A percentile compares a stretch with the other conserved stretches of the same genome.
phyloP scores from a whole-genome alignment of 768 basidiomycete species.

The Tricholomella constricta region DNA sequence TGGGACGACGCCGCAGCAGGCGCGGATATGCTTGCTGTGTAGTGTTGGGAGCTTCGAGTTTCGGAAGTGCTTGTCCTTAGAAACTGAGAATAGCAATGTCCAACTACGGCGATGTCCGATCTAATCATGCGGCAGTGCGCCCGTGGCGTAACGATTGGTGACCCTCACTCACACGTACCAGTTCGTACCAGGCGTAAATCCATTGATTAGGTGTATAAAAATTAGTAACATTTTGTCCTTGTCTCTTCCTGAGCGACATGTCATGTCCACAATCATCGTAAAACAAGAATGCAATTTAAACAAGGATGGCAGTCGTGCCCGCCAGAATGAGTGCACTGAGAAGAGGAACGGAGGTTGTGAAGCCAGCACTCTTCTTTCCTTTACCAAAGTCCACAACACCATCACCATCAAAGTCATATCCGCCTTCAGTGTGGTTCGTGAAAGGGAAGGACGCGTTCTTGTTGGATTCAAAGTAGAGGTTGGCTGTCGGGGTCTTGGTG shows the following conservation, averaged over 20 bases:
- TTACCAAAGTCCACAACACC: constrained; percentile 31
- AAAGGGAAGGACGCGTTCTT: constrained; percentile 69
- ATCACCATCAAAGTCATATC: constrained; percentile 41
- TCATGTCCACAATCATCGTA: constrained; percentile 14
- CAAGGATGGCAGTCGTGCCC: constrained; percentile 9
- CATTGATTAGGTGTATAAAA: constrained; percentile 2
- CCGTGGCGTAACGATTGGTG: background rate
- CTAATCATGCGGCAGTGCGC: constrained; percentile 5
- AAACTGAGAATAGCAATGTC: background rate
- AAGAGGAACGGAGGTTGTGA: constrained; percentile 13
- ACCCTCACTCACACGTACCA: background rate
- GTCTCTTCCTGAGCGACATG: constrained; percentile 11
- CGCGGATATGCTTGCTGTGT: background rate
- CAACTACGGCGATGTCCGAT: constrained; percentile 23
- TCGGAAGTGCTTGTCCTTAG: background rate
- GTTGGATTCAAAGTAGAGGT: constrained; percentile 87
- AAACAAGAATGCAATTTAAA: constrained; percentile 13
- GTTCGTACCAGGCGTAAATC: background rate
- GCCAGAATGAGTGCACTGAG: constrained; percentile 10
- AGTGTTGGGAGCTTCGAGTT: background rate
- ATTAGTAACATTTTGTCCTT: constrained; percentile 10
- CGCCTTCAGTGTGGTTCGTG: constrained; percentile 37
- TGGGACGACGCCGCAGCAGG: constrained; percentile 1
- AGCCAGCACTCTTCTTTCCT: constrained; percentile 3
- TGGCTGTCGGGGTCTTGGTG: constrained; percentile 56